These are phyloP conservation scores for Candida sithepensis DNA, from an alignment of 805 yeast genomes.

Conservation along the genomic window DNA sequence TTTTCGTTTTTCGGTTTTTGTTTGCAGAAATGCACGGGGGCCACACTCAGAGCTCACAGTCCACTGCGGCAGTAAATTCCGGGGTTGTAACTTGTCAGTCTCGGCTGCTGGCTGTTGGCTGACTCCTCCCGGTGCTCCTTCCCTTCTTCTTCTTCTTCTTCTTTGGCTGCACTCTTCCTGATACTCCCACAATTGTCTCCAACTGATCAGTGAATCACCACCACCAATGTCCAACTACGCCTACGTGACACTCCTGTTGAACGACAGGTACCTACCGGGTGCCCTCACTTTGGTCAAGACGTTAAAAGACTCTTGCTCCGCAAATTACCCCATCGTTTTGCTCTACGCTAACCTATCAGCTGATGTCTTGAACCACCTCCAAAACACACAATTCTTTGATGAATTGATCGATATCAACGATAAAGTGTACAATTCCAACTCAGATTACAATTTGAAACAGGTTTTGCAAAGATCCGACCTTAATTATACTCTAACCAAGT, in stretches of 20 bases:
- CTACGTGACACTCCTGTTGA: constrained; percentile 33
- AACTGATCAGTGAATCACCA: no score
- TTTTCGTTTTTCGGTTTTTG: no score
- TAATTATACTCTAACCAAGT: constrained; percentile 45
- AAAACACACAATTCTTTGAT: constrained; percentile 13
- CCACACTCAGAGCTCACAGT: no score
- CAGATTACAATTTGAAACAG: constrained; percentile 14
- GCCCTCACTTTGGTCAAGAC: constrained; percentile 30
- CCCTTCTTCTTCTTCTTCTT: no score
- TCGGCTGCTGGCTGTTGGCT: no score
- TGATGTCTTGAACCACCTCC: constrained; percentile 11
- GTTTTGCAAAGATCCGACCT: constrained; percentile 31
- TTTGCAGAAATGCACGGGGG: no score
- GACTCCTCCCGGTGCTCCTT: no score
- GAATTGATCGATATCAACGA: constrained; percentile 22
- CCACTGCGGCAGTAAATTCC: no score
- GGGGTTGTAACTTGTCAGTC: no score
- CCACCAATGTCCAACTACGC: constrained; percentile 17
- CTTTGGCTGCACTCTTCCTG: background rate
- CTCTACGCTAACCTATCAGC: constrained; percentile 20
- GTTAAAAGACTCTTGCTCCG: constrained; percentile 13
- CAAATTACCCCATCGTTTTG: constrained; percentile 22
- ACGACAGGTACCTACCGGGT: constrained; percentile 36
- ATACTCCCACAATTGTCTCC: no score
- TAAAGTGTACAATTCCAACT: constrained; percentile 18